phyloP scores from a whole-genome alignment of 768 basidiomycete species.

The Boletus reticulatus region DNA sequence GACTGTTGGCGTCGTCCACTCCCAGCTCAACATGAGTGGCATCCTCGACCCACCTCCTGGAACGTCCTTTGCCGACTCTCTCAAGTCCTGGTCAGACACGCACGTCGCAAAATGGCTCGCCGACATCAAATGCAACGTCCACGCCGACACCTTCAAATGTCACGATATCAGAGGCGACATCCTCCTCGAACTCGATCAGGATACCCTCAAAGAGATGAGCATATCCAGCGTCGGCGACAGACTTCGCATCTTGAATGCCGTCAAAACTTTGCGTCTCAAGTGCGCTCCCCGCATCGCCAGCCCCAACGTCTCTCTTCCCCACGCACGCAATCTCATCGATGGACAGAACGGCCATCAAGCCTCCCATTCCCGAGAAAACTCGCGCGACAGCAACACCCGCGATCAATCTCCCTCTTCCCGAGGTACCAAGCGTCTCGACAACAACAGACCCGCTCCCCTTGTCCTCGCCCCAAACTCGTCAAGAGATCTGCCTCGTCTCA shows the following conservation, averaged over 20 bases:
- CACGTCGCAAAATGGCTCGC: constrained; percentile 78
- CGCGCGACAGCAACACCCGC: constrained; percentile 16
- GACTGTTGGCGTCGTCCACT: no score
- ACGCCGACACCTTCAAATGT: constrained; percentile 65
- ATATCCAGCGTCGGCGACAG: constrained; percentile 89
- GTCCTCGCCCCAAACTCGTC: constrained; percentile 56
- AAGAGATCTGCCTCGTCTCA: constrained; percentile 70
- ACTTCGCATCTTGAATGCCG: constrained; percentile 80
- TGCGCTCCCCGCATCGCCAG: constrained; percentile 33
- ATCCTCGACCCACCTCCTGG: constrained; percentile 57
- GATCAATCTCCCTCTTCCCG: constrained; percentile 30
- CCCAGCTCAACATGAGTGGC: not conserved
- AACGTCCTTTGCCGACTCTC: constrained; percentile 57
- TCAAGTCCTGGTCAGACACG: constrained; percentile 68
- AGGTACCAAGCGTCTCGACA: constrained; percentile 51
- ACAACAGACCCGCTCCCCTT: constrained; percentile 77
- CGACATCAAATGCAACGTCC: constrained; percentile 70
- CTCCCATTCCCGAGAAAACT: constrained; percentile 23
- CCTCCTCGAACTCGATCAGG: constrained; percentile 87
- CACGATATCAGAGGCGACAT: constrained; percentile 95
- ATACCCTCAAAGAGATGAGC: constrained; percentile 86
- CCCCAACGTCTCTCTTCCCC: not conserved
- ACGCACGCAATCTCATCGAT: not conserved
- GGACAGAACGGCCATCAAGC: constrained; percentile 1
- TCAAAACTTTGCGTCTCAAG: constrained; percentile 71